Conservation (phyloP, 2,329 filamentous ascomycete species). For the Incumbomyces delicatus region DNA sequence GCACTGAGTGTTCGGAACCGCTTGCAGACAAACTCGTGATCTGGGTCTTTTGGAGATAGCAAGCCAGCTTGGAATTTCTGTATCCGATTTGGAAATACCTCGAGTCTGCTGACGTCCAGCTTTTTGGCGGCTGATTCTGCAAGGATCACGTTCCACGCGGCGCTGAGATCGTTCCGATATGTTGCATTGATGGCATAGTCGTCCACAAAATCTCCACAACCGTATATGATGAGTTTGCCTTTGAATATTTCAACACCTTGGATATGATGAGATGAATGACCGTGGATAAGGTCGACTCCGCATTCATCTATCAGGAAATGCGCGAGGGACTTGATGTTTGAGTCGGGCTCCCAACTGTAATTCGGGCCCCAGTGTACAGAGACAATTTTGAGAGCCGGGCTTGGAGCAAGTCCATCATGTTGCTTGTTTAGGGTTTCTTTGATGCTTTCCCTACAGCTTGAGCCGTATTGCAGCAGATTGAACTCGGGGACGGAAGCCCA, state of each 20-base stretch:
- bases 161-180: slow-evolving; percentile 32
- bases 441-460: slow-evolving; percentile 19
- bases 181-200: slow-evolving; percentile 29
- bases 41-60: slow-evolving; percentile 23
- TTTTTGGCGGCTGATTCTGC: slow-evolving; percentile 10
- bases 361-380: slow-evolving; percentile 35
- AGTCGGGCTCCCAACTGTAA: slow-evolving; percentile 28
- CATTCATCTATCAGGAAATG: slow-evolving; percentile 34
- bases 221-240: slow-evolving; percentile 30
- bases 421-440: slow-evolving; percentile 7
- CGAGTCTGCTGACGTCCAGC: slow-evolving; percentile 52
- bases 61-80: slow-evolving; percentile 51
- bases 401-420: slow-evolving; percentile 9
- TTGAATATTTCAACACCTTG: slow-evolving; percentile 32
- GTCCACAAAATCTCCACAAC: slow-evolving; percentile 36
- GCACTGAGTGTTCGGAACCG: slow-evolving; percentile 23
- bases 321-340: slow-evolving; percentile 26
- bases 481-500: slow-evolving; percentile 27
- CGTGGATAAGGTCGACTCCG: slow-evolving; percentile 33
- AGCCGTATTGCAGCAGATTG: slow-evolving; percentile 29
- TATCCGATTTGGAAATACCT: slow-evolving; percentile 70
- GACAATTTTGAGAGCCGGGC: slow-evolving; percentile 27
- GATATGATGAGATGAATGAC: slow-evolving; percentile 33
- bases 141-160: slow-evolving; percentile 30
- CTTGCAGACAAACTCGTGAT: slow-evolving; percentile 26